Evolutionary conservation across 768 basidiomycete species (phyloP), one percentile per base, ranked within the genome.

Genomic region (Trichaptum fuscoviolaceum): DNA sequence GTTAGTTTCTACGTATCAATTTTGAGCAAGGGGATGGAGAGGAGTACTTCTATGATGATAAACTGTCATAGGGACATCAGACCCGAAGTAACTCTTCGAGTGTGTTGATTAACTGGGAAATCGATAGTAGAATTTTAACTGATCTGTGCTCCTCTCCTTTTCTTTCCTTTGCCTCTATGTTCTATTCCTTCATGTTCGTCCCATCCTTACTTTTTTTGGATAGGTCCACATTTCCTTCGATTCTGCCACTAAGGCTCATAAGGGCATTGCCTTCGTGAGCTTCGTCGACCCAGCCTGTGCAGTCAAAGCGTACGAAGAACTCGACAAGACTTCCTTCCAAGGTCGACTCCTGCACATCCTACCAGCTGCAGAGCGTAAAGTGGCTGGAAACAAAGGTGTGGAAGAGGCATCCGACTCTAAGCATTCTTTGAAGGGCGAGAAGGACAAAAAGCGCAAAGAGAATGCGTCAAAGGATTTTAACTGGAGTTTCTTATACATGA

Each of bases 401-500:
- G 78, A 71, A 0, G 79, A 82, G 20, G 79, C 76, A 2, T 70
- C 62, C 0, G 77, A 75, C 61, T 85, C 83, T 66, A 82, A 80
- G 68, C 80, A 77, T 27, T 75, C 86, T 4, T 78, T 93, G 67
- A 92, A 87, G 66, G 87, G 87, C 65, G 85, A 84, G 63, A 74
- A 75, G 34, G 77, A 82, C 24, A 82, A 82, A 35, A 87, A 89
- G 72, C 81, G 86, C 66, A 95, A 89, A 75, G 80, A 84, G 12
- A 78, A 74, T 35, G 88, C 91, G 18, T 89, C 89, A 35, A 88
- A 88, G 68, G 91, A 90, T 66, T 95, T 95, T 73, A 94, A 93
- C 75, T 96, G 94, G 95, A 87, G 89, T 64, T 91, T 95, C 84
- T 75, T 99, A 66, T 98, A 95, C 74, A 95, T 98, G 93, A 99